Evolutionary conservation across 306 rosid genomes (phyloP).

Genomic region (Pachyrhizus erosus): DNA sequence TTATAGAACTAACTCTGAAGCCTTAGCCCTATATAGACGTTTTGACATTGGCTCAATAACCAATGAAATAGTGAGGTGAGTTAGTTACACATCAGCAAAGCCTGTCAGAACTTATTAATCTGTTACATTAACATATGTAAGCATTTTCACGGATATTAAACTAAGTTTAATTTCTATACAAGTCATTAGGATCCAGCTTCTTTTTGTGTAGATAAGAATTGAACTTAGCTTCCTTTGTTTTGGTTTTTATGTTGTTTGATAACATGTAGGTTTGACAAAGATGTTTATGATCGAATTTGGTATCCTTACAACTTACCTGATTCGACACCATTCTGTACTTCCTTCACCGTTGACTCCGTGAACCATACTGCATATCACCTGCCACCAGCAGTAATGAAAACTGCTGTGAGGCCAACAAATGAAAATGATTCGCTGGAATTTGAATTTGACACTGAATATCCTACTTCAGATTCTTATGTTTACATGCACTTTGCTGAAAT

Average conservation of each 20-base stretch:
- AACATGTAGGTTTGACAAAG: conserved; percentile 50
- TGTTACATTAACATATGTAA: background rate
- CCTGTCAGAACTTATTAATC: background rate
- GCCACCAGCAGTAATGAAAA: conserved; percentile 48
- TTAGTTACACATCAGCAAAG: conserved; percentile 9
- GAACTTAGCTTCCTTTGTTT: background rate
- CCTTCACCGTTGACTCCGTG: background rate
- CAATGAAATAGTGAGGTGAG: conserved; percentile 50
- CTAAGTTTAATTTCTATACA: background rate
- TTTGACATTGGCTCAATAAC: conserved; percentile 48
- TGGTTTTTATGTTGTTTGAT: background rate
- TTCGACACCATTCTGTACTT: conserved; percentile 25
- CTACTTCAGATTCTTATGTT: conserved; percentile 37
- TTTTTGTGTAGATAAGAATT: background rate
- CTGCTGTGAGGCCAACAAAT: conserved; percentile 41
- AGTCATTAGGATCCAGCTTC: background rate
- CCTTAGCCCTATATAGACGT: conserved; percentile 36
- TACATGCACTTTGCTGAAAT: conserved; percentile 70
- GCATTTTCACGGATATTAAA: background rate
- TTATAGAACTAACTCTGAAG: conserved; percentile 24
- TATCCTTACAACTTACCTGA: conserved; percentile 23
- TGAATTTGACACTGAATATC: conserved; percentile 13
- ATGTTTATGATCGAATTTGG: conserved; percentile 60
- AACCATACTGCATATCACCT: conserved; percentile 17
- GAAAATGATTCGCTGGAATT: conserved; percentile 24